A percentile compares a stretch with the other conserved stretches of the same genome.
phyloP scores from a whole-genome alignment of 176 grass and related monocot species.

The Tuctoria greenei region DNA sequence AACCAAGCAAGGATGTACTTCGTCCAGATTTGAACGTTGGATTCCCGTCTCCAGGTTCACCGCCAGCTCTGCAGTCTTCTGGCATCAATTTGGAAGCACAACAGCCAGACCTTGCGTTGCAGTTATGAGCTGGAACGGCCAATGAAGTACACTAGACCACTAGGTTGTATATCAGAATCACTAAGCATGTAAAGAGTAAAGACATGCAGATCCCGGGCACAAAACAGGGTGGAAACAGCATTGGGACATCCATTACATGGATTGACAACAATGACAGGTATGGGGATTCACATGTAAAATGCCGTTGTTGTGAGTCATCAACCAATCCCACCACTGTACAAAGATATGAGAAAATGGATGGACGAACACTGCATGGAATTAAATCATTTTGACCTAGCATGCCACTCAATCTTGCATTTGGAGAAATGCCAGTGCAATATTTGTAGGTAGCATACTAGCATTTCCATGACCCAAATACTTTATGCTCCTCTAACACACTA shows the following conservation, averaged over 20 bases:
- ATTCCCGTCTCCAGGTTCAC: constrained; percentile 80
- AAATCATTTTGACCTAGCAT: constrained; percentile 29
- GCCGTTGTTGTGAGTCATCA: neutral
- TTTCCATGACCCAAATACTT: constrained; percentile 29
- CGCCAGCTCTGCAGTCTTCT: constrained; percentile 67
- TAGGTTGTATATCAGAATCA: constrained; percentile 14
- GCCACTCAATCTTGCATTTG: constrained; percentile 35
- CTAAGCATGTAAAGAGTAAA: constrained; percentile 17
- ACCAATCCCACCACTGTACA: neutral
- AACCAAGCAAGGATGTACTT: constrained; percentile 66
- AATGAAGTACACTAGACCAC: constrained; percentile 14
- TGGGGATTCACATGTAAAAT: constrained; percentile 3
- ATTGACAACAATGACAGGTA: neutral
- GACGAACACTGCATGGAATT: constrained; percentile 45
- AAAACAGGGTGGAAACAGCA: constrained; percentile 22
- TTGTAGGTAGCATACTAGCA: constrained; percentile 36
- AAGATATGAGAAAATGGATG: constrained; percentile 37
- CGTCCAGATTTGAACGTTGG: constrained; percentile 94
- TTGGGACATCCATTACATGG: constrained; percentile 38
- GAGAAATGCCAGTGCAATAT: constrained; percentile 36
- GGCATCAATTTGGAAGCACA: constrained; percentile 93
- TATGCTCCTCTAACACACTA: constrained; percentile 40
- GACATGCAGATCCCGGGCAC: neutral
- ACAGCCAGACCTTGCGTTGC: constrained; percentile 94
- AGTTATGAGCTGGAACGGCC: constrained; percentile 55